Evolutionary conservation across 1,139 yeast genomes (phyloP).

Genomic region (Scheffersomyces parashehatae): DNA sequence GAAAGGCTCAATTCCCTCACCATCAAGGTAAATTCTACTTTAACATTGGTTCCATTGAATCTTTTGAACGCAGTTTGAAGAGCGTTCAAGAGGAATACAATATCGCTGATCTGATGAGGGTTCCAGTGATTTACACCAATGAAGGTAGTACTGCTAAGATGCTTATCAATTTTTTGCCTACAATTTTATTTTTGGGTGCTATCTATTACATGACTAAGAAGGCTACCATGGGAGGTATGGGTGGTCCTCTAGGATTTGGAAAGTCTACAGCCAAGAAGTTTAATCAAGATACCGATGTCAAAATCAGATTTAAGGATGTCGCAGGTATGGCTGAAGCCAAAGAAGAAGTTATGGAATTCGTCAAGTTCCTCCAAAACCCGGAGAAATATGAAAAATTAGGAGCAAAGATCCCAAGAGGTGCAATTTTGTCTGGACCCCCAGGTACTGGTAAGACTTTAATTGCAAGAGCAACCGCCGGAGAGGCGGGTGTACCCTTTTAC

Average conservation of each 20-base stretch:
- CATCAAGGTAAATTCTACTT: conserved; percentile 40
- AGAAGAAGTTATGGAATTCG: conserved; percentile 97
- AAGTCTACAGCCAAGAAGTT: conserved; percentile 88
- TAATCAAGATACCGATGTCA: conserved; percentile 88
- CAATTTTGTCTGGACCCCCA: conserved; percentile 97
- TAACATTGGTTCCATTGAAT: conserved; percentile 87
- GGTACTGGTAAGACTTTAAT: conserved; percentile 97
- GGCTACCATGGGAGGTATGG: conserved; percentile 61
- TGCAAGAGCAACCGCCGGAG: conserved; percentile 99
- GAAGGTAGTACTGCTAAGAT: conserved; percentile 66
- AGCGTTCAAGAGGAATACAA: conserved; percentile 70
- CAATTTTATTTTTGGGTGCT: conserved; percentile 82
- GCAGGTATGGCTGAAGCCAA: conserved; percentile 99
- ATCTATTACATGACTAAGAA: conserved; percentile 70
- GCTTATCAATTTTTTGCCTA: conserved; percentile 77
- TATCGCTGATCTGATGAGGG: conserved; percentile 62
- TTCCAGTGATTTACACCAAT: conserved; percentile 80
- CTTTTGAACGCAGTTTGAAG: conserved; percentile 84
- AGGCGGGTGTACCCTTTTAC: conserved; percentile 94
- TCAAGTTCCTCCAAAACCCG: conserved; percentile 86
- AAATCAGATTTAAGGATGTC: conserved; percentile 86
- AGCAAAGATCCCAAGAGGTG: conserved; percentile 97
- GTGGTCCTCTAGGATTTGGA: conserved; percentile 73
- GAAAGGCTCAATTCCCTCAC: conserved; percentile 28
- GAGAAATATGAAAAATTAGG: conserved; percentile 86